Evolutionary conservation across 2,329 filamentous ascomycete genomes (phyloP).

Genomic region (Neonectria neomacrospora): DNA sequence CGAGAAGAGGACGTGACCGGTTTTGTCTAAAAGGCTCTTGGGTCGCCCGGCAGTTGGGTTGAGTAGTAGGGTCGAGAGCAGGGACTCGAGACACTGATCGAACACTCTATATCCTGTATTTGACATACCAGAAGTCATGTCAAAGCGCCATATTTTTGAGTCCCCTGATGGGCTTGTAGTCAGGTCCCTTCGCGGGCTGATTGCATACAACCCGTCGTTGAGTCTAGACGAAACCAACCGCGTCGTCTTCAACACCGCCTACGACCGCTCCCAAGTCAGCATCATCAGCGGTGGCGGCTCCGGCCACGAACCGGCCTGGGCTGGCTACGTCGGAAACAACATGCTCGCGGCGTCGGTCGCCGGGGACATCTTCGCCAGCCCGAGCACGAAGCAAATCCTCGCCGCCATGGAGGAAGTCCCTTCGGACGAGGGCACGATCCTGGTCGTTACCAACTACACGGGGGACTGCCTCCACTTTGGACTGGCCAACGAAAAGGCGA

Average conservation of each 20-base stretch:
- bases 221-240: conserved; percentile 62
- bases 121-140: conserved; percentile 52
- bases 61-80: neutral
- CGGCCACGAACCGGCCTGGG: conserved; percentile 79
- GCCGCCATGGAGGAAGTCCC: conserved; percentile 71
- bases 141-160: conserved; percentile 63
- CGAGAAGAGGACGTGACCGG: conserved; percentile 1
- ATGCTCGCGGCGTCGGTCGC: conserved; percentile 76
- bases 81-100: neutral
- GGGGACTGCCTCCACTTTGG: conserved; percentile 71
- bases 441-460: conserved; percentile 82
- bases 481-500: conserved; percentile 62
- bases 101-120: neutral
- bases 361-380: conserved; percentile 80
- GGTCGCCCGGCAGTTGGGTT: conserved; percentile 9
- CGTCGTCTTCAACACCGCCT: conserved; percentile 61
- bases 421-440: conserved; percentile 67
- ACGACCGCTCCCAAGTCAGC: conserved; percentile 58
- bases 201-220: conserved; percentile 64
- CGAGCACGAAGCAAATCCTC: conserved; percentile 77
- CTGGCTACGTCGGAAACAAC: conserved; percentile 76
- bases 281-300: conserved; percentile 69
- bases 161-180: conserved; percentile 64
- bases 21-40: conserved; percentile 22
- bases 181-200: conserved; percentile 62